phyloP scores from a whole-genome alignment of 2,329 filamentous ascomycete species.

The Venturia carpophila region DNA sequence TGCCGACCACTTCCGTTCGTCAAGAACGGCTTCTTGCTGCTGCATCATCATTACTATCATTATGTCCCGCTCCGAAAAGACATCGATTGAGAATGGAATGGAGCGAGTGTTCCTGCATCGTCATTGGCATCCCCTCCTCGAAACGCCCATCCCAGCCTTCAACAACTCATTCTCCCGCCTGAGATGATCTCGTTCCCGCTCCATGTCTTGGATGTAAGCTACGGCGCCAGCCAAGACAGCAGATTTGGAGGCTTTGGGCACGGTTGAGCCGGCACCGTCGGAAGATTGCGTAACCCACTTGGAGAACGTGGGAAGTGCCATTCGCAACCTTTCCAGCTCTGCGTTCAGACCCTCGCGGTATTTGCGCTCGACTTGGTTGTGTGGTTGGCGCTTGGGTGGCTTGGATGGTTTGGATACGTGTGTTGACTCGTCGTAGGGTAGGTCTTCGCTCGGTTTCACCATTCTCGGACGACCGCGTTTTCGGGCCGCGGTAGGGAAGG shows the following conservation, averaged over 20 bases:
- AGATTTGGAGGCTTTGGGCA: conserved; percentile 37
- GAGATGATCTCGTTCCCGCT: conserved; percentile 28
- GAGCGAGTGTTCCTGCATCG: not conserved
- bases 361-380: conserved; percentile 31
- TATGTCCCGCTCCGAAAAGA: not conserved
- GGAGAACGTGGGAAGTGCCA: conserved; percentile 26
- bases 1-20: not conserved
- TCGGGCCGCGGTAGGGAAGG: not conserved
- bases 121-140: not conserved
- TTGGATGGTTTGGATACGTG: not conserved
- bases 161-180: conserved; percentile 11
- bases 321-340: conserved; percentile 28
- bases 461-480: not conserved
- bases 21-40: not conserved
- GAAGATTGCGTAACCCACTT: not conserved
- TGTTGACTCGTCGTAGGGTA: not conserved
- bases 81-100: not conserved
- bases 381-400: conserved; percentile 24
- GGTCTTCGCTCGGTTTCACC: not conserved
- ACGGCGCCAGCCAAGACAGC: conserved; percentile 40
- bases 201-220: conserved; percentile 40
- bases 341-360: conserved; percentile 29
- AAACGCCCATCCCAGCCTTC: not conserved
- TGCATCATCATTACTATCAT: not conserved
- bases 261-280: conserved; percentile 21